Conservation (phyloP, 23 red algal species). For the Gracilariopsis chorda region DNA sequence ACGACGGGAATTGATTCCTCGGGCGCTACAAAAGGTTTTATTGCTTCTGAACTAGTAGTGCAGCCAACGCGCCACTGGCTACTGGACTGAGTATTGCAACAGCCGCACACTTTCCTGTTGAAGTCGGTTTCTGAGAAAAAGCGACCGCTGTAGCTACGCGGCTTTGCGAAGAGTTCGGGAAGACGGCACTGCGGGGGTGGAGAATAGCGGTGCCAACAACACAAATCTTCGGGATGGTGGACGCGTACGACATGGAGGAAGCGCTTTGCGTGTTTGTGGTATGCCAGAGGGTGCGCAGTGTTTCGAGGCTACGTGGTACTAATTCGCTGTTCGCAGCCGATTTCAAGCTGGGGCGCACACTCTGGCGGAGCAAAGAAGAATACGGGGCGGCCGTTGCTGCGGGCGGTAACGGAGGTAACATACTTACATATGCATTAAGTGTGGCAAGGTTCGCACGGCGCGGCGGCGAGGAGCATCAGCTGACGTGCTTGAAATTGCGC, state of each 20-base stretch:
- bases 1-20: no score
- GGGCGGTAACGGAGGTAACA: neutral
- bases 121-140: no score
- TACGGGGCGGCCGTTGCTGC: neutral
- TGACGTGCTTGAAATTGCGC: neutral
- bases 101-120: no score
- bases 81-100: no score
- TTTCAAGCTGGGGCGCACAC: constrained; percentile 12
- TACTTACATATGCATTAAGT: neutral
- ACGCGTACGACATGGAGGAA: neutral
- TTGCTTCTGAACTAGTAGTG: no score
- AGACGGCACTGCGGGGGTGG: neutral
- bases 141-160: no score
- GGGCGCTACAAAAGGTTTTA: no score
- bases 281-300: neutral
- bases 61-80: no score
- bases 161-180: neutral
- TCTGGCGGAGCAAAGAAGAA: neutral
- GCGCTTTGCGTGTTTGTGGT: constrained; percentile 43
- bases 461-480: neutral
- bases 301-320: constrained; percentile 45
- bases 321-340: neutral
- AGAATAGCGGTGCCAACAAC: constrained; percentile 43
- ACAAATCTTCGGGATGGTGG: neutral
- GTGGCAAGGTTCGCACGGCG: neutral